Conservation (phyloP, 2,329 filamentous ascomycete genomes). For the Colletotrichum higginsianum region DNA sequence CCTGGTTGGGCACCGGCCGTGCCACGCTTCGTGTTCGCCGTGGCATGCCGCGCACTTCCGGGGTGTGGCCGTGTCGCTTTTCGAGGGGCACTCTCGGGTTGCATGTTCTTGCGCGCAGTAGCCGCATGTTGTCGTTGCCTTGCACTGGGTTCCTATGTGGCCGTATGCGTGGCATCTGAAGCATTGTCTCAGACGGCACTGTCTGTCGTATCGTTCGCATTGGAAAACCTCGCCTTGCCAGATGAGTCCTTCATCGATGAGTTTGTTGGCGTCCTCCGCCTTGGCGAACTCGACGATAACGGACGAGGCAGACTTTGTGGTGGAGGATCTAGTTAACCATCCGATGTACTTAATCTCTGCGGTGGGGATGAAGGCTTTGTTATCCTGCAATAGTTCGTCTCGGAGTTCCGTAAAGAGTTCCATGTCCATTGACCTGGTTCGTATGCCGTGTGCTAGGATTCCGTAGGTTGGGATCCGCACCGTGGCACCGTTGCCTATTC, state of each 20-base stretch:
- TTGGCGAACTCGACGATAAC: conserved; percentile 14
- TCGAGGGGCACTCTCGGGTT: conserved; percentile 20
- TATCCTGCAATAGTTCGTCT: background rate
- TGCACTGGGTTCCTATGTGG: conserved; percentile 41
- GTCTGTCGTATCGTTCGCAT: conserved; percentile 20
- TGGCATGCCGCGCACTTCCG: conserved; percentile 19
- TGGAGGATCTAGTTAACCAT: conserved; percentile 8
- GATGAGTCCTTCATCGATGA: conserved; percentile 22
- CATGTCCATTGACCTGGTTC: conserved; percentile 17
- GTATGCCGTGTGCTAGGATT: conserved; percentile 15
- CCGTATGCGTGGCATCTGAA: conserved; percentile 31
- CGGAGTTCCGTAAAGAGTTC: background rate
- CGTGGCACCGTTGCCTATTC: conserved; percentile 8
- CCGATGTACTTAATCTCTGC: conserved; percentile 20
- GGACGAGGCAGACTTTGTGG: background rate
- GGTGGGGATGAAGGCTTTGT: conserved; percentile 6
- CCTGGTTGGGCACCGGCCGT: conserved; percentile 13
- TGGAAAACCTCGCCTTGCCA: conserved; percentile 22
- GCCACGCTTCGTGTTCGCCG: conserved; percentile 13
- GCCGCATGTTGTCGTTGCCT: conserved; percentile 36
- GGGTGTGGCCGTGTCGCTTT: background rate
- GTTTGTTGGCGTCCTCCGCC: conserved; percentile 17
- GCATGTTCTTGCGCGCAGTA: conserved; percentile 26
- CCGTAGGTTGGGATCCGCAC: conserved; percentile 8
- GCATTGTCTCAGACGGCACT: conserved; percentile 37